Base-by-base conservation (phyloP, 768 basidiomycete species). In the Trametes sanguinea region DNA sequence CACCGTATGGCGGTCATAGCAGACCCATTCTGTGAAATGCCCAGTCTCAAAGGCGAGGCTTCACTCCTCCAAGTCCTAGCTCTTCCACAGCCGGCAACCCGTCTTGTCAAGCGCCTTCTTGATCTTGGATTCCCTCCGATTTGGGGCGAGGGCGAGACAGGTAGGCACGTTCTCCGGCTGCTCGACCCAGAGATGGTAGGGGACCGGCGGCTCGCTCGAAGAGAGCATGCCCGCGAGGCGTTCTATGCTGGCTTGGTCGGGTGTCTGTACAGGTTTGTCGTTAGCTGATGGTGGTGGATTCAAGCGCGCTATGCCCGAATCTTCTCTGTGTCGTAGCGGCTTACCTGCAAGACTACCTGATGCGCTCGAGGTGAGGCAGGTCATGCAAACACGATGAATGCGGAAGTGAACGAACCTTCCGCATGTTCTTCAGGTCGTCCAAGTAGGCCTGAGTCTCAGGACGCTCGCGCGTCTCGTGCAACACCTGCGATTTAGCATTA, bases 141-240 rank as follows among this genome's bases (percentile, higher is more conserved):
- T 80, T 0, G 79, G 79, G 16, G 76, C 76, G 4, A 80, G 66
- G n/a, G 79, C 79, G 43, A 80, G 62, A 64, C 78, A 80, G 4
- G 79, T 77, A 4, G 79, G 74, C 2, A 71, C 58, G 57, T 77
- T 71, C 69, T 80, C 79, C 0, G 79, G 79, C 54, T 79, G 78
- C 59, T 80, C 79, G 30, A 72, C 71, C 79, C 79, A 80, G 10
- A 78, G 66, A 57, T 80, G 74, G 56, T 80, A 73, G 6, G 72
- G 72, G 54, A 78, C 69, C 17, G 76, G 71, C 1, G 70, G 71
- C 0, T 72, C 64, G 33, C 64, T 51, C 3, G 54, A 53, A 0
- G 66, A 67, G 30, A 80, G 75, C 1, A 73, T 54, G 11, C 62
- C 48, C 27, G 73, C 68, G 29, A 80, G 75, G 40, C 70, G 75